A percentile compares a stretch with the other conserved stretches of the same genome.
Evolutionary conservation across 2,329 filamentous ascomycete species (phyloP).

Genomic region (Domatiomyces globalis): DNA sequence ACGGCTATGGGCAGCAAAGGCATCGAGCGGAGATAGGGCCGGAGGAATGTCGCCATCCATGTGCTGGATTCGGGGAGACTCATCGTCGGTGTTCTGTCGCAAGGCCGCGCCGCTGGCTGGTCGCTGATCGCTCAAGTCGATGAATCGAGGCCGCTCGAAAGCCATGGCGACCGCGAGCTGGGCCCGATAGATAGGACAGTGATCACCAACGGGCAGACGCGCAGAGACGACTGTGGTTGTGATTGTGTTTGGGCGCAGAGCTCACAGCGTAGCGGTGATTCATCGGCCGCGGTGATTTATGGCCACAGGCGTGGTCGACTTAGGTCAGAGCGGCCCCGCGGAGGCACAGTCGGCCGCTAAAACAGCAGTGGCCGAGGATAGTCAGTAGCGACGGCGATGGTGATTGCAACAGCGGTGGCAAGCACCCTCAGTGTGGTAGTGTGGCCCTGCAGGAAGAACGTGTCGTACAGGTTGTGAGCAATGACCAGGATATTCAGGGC

Average conservation of each 20-base stretch:
- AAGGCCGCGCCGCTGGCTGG: background rate
- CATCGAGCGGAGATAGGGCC: constrained; percentile 84
- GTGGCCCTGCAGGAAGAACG: no score
- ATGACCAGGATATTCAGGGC: no score
- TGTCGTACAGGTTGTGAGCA: no score
- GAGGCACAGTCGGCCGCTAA: background rate
- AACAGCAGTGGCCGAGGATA: background rate
- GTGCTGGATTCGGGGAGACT: constrained; percentile 56
- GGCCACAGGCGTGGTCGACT: background rate
- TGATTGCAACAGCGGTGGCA: background rate
- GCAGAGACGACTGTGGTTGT: background rate
- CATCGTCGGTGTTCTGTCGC: background rate
- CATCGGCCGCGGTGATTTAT: background rate
- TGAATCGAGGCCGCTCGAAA: background rate
- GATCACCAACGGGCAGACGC: background rate
- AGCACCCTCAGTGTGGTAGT: background rate
- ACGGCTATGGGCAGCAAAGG: constrained; percentile 82
- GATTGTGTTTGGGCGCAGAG: background rate
- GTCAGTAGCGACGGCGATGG: background rate
- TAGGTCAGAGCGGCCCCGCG: background rate
- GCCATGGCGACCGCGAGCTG: background rate
- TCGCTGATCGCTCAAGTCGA: background rate
- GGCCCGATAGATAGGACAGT: background rate
- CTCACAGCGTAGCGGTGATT: background rate
- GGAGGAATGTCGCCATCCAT: constrained; percentile 71